phyloP scores from a whole-genome alignment of 257 asterid species.

The Solanum rostratum region DNA sequence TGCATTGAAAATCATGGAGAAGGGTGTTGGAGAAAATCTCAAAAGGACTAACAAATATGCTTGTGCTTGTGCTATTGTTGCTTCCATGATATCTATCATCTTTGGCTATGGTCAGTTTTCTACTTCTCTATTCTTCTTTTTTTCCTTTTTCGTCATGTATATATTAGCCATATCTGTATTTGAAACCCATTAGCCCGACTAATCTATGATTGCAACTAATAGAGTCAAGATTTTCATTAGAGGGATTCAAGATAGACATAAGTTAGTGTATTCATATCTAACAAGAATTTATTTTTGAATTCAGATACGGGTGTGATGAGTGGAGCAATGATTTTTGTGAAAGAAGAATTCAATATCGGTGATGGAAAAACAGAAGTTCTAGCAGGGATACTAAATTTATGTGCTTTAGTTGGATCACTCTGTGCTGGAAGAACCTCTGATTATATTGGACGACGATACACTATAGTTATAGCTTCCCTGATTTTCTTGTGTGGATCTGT shows the following conservation, averaged over 20 bases:
- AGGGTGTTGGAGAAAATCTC: constrained; percentile 1
- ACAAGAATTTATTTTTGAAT: neutral
- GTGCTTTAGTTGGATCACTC: constrained; percentile 53
- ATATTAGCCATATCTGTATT: neutral
- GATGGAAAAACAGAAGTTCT: constrained; percentile 40
- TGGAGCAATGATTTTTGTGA: constrained; percentile 71
- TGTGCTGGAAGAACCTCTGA: constrained; percentile 66
- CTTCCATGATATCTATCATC: constrained; percentile 65
- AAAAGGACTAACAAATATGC: constrained; percentile 42
- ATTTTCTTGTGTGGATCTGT: constrained; percentile 57
- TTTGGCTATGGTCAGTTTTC: constrained; percentile 51
- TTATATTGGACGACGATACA: constrained; percentile 49
- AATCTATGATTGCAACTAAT: neutral
- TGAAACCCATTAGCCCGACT: neutral
- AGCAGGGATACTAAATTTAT: constrained; percentile 58
- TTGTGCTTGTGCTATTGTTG: constrained; percentile 45
- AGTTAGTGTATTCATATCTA: too few species aligned
- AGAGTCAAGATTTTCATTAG: neutral
- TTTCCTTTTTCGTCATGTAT: neutral
- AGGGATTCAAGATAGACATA: neutral
- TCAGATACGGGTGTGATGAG: constrained; percentile 77
- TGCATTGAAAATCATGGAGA: constrained; percentile 8
- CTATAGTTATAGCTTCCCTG: constrained; percentile 37
- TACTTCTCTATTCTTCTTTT: neutral
- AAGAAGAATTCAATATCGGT: constrained; percentile 43